Evolutionary conservation across 495 filamentous ascomycete species (phyloP), one percentile per base, ranked within the genome.

Genomic region (Penicillium parvum): DNA sequence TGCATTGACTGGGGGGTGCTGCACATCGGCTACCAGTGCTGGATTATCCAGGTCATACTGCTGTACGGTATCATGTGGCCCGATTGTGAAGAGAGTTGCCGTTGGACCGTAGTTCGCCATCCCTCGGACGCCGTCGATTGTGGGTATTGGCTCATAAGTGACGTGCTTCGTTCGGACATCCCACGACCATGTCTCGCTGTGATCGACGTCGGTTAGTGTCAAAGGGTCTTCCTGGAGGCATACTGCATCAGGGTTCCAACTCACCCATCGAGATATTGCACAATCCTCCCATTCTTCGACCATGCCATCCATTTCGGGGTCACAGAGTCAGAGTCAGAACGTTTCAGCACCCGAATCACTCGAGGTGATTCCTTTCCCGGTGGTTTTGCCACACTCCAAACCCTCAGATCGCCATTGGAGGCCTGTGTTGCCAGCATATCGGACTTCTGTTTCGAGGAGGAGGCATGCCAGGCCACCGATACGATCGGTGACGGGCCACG

Each of bases 371-470:
- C 83, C 50, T 78, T 82, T 28, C 73, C 81, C 28, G 87, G 78
- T 11, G 83, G 80, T 61, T 97, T 97, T 11, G 92, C 81, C 37
- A 99, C 83, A 53, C 92, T 99, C 94, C 92, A 99, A 12, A 98
- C 90, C 47, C 90, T 81, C 16, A 97, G 71, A 57, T 99, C 92
- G 10, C 92, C 92, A 62, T 96, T 89, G 36, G 82, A 73, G 2
- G 88, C 91, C 65, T 96, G 92, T 4, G 87, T 85, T 18, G 91
- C 91, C 57, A 99, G 64, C 92, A 99, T 99, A 56, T 97, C 94
- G 8, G 92, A 95, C 63, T 96, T 97, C 60, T 96, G 90, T 42
- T 90, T 88, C 2, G 94, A 87, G 3, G 92, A 97, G 1, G 92
- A 97, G 21, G 90, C 88, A 72, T 99, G 92, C 92, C 92, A 99